Conservation (phyloP, 1,284 basidiomycete species). For the Cryptococcus maquisensis region DNA sequence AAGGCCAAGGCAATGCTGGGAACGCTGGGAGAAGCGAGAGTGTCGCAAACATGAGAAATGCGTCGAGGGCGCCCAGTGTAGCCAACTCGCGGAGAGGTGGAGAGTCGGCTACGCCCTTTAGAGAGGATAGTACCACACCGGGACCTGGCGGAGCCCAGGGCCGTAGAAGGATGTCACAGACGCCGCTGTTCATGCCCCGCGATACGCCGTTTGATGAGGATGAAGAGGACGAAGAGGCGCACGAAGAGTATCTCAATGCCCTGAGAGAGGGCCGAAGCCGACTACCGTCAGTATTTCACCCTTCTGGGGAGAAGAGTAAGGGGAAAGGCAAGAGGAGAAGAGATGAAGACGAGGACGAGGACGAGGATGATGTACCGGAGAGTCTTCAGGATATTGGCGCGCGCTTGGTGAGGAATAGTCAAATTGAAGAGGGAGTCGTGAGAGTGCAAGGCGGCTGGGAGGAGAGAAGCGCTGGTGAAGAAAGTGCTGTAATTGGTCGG, state of each 20-base stretch:
- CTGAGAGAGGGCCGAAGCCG: conserved; percentile 34
- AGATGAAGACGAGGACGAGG: neutral
- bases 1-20: no score
- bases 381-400: conserved; percentile 37
- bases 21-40: neutral
- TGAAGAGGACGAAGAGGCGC: conserved; percentile 46
- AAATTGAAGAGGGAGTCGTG: conserved; percentile 41
- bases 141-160: conserved; percentile 13
- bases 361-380: conserved; percentile 41
- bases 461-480: conserved; percentile 38
- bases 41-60: conserved; percentile 39
- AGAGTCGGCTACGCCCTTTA: conserved; percentile 17
- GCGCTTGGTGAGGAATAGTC: conserved; percentile 34
- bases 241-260: conserved; percentile 37
- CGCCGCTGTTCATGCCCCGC: conserved; percentile 41
- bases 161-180: conserved; percentile 13
- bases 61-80: conserved; percentile 31
- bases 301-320: conserved; percentile 31
- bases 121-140: conserved; percentile 21
- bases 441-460: conserved; percentile 42
- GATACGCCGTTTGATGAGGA: conserved; percentile 43
- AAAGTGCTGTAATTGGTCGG: conserved; percentile 41
- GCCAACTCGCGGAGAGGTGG: conserved; percentile 28
- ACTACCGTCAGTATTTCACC: conserved; percentile 32
- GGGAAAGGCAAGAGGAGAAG: conserved; percentile 1